Evolutionary conservation across 495 filamentous ascomycete species (phyloP), one percentile per base, ranked within the genome.

Genomic region (Aspergillus nidulans): DNA sequence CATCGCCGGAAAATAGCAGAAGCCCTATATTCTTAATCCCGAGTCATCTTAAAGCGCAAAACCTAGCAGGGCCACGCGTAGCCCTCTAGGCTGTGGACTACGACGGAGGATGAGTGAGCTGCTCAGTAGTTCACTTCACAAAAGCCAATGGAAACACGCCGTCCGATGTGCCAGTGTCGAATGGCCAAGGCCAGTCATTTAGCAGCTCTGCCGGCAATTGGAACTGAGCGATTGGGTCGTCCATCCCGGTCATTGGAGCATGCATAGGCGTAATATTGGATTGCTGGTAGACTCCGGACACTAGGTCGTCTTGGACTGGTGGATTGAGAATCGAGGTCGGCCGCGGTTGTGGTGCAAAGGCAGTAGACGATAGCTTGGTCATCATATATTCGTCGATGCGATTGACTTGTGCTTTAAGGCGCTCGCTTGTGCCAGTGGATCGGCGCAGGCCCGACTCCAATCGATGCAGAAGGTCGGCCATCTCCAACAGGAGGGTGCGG

Each of bases 401-500:
- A 13, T 32, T 13, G 2, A 49, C 47, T 49, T 49, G 47, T 4
- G 32, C 47, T 8, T 12, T 21, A 1, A 49, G 47, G 24, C 32
- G 30, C 32, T 49, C 47, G n/a, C 47, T 49, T 24, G 47, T 49
- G 21, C 47, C 47, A 16, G 47, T 49, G 16, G 47, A 39, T 13
- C 32, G 47, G 20, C 32, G 32, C 6, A 49, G 32, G 1, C 47
- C 47, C 4, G 47, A 49, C 10, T 49, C 46, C 13, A 49, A 19
- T 10, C 47, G 47, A n/a, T 49, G 32, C n/a, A 49, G 32, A 13
- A 49, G 47, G 12, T 49, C 47, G 20, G 47, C 47, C 47, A 49
- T 49, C 25, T 49, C 30, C 20, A 49, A 13, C 18, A 49, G 28
- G 2, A 49, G 46, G 1, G 46, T 23, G 9, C 46, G 46, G 8